Percentiles rank a stretch among this genome's conserved stretches.
These are phyloP conservation scores for Echites panduratus DNA, from an alignment of 257 asterid genomes.

Conservation along the genomic window DNA sequence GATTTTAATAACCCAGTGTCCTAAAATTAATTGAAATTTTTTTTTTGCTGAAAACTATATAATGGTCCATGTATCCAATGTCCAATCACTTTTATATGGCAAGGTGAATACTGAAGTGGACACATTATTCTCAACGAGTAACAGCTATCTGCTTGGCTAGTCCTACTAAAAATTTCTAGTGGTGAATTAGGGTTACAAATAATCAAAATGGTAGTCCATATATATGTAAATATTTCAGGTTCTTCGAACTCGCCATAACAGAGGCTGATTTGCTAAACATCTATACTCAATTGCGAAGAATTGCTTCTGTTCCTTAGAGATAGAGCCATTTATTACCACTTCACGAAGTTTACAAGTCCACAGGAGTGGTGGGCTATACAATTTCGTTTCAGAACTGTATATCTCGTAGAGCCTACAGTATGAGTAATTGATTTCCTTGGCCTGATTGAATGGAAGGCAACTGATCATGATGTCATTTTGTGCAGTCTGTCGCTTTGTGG, in stretches of 20 bases:
- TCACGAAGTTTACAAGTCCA: not conserved
- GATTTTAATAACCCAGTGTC: not conserved
- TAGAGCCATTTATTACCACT: not conserved
- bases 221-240: not conserved
- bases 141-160: not conserved
- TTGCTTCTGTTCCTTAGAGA: not conserved
- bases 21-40: not conserved
- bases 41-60: not conserved
- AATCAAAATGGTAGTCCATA: not conserved
- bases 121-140: not conserved
- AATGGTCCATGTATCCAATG: not conserved
- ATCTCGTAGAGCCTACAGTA: not conserved
- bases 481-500: conserved; percentile 92
- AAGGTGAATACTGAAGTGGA: not conserved
- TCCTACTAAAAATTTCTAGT: not conserved
- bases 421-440: not conserved
- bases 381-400: not conserved
- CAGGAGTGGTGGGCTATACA: not conserved
- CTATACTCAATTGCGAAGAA: not conserved
- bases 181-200: not conserved
- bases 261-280: not conserved
- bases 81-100: not conserved
- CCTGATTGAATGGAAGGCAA: not conserved
- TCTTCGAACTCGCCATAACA: not conserved
- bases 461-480: conserved; percentile 25